Percentiles rank a stretch among this genome's conserved stretches.
These are phyloP conservation scores for Neonectria coccinea DNA, from an alignment of 2,329 filamentous ascomycete species.

Conservation along the genomic window DNA sequence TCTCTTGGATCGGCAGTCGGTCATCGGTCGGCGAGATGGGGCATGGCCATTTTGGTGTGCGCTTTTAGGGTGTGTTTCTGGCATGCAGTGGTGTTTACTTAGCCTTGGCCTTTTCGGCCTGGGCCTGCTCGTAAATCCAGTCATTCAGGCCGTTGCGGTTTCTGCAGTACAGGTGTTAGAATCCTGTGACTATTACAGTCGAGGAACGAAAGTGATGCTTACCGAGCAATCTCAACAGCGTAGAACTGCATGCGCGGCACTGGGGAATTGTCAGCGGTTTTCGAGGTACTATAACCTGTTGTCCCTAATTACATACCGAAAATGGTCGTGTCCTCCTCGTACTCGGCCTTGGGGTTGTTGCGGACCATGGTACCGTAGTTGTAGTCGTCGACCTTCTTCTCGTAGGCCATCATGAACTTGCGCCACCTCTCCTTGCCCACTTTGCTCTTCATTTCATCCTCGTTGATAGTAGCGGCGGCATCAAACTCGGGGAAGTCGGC, in stretches of 20 bases:
- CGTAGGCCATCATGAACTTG: conserved; percentile 92
- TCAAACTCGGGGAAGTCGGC: conserved; percentile 94
- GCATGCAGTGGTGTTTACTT: conserved; percentile 33
- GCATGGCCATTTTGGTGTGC: not conserved
- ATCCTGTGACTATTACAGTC: not conserved
- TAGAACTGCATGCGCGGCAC: conserved; percentile 70
- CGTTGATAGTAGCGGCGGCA: conserved; percentile 81
- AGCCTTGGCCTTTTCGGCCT: conserved; percentile 64
- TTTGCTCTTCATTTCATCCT: conserved; percentile 98
- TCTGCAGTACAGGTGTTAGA: conserved; percentile 62
- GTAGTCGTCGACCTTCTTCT: conserved; percentile 95
- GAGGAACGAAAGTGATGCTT: conserved; percentile 1
- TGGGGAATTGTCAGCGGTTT: conserved; percentile 34
- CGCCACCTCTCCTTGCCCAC: conserved; percentile 93
- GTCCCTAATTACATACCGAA: conserved; percentile 70
- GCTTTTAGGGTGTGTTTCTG: conserved; percentile 19
- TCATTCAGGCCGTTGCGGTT: conserved; percentile 93
- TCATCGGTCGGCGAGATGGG: conserved; percentile 17
- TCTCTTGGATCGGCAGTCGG: not conserved
- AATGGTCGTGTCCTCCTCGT: conserved; percentile 89
- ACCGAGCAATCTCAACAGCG: conserved; percentile 64
- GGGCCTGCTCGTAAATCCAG: conserved; percentile 91
- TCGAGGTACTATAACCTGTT: not conserved
- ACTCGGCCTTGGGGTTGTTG: conserved; percentile 81
- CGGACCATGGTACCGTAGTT: conserved; percentile 98